These are phyloP conservation scores for Wickerhamiella dianesei DNA, from an alignment of 805 yeast genomes.

Conservation along the genomic window DNA sequence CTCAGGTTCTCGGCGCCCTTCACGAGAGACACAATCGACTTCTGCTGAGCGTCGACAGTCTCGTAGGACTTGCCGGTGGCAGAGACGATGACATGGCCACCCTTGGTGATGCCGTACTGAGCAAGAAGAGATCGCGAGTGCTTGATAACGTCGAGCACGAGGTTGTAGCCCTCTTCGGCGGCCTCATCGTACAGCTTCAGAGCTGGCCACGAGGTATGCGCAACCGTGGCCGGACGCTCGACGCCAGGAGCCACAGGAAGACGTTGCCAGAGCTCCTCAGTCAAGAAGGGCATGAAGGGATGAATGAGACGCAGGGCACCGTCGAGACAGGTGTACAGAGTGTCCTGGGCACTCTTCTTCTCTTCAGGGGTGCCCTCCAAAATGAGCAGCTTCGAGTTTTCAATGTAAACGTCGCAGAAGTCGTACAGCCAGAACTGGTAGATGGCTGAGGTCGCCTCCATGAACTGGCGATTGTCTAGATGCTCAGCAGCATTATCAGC, in stretches of 20 bases:
- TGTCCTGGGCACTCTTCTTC: slow-evolving; percentile 81
- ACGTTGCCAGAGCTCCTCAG: slow-evolving; percentile 99
- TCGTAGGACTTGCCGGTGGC: slow-evolving; percentile 37
- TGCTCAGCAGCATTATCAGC: slow-evolving; percentile 49
- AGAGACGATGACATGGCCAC: slow-evolving; percentile 76
- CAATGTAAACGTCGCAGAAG: slow-evolving; percentile 95
- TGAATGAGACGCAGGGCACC: slow-evolving; percentile 84
- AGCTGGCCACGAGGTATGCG: slow-evolving; percentile 69
- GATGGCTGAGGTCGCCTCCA: slow-evolving; percentile 71
- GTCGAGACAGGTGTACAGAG: slow-evolving; percentile 84
- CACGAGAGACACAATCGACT: slow-evolving; percentile 80
- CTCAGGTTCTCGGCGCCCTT: slow-evolving; percentile 72
- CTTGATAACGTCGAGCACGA: slow-evolving; percentile 74
- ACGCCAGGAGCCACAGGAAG: slow-evolving; percentile 76
- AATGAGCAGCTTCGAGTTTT: slow-evolving; percentile 86
- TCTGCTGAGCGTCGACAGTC: slow-evolving; percentile 56
- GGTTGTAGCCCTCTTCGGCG: slow-evolving; percentile 65
- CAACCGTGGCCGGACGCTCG: slow-evolving; percentile 47
- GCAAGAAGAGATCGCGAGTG: slow-evolving; percentile 84
- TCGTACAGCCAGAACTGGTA: slow-evolving; percentile 92
- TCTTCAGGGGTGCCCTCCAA: slow-evolving; percentile 81
- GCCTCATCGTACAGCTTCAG: slow-evolving; percentile 44
- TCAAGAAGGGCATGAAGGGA: slow-evolving; percentile 95
- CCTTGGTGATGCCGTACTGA: slow-evolving; percentile 78
- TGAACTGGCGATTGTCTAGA: slow-evolving; percentile 76